Conservation (phyloP, 495 filamentous ascomycete species). For the Melanomma pulvis-pyrius region DNA sequence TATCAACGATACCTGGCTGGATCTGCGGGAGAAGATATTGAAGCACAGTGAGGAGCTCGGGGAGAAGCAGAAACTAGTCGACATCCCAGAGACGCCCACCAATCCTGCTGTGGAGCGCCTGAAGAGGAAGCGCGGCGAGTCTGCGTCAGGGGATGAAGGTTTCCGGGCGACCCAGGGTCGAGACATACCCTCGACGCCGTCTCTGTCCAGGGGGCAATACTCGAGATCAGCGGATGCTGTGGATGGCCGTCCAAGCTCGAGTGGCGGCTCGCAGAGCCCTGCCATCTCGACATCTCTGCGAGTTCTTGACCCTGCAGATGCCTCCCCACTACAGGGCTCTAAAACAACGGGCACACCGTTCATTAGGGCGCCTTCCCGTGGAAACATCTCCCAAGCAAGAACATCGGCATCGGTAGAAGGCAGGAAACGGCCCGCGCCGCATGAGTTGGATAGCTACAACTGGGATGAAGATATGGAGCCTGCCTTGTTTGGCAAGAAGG, state of each 20-base stretch:
- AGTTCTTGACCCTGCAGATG: constrained; percentile 20
- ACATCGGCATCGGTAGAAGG: constrained; percentile 18
- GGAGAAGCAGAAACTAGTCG: constrained; percentile 33
- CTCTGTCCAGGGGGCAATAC: constrained; percentile 6
- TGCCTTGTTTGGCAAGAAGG: constrained; percentile 16
- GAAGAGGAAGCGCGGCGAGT: constrained; percentile 32
- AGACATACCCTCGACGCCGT: constrained; percentile 26
- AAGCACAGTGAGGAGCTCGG: constrained; percentile 42
- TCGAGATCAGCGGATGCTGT: constrained; percentile 21
- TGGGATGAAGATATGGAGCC: constrained; percentile 45
- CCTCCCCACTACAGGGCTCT: constrained; percentile 8
- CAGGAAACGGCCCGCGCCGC: constrained; percentile 25
- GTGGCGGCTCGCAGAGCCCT: neutral
- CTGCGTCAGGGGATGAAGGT: constrained; percentile 19
- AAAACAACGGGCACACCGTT: constrained; percentile 48
- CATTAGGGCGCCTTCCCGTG: constrained; percentile 47
- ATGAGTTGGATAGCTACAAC: constrained; percentile 45
- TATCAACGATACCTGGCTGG: constrained; percentile 47
- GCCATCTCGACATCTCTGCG: constrained; percentile 28
- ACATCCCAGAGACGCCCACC: constrained; percentile 18
- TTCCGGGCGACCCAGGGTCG: constrained; percentile 4
- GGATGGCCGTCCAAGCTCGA: neutral
- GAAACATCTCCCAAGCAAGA: constrained; percentile 24
- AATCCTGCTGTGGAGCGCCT: constrained; percentile 20
- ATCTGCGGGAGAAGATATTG: constrained; percentile 43